Evolutionary conservation across 768 basidiomycete species (phyloP).

Genomic region (Suillus weaverae): DNA sequence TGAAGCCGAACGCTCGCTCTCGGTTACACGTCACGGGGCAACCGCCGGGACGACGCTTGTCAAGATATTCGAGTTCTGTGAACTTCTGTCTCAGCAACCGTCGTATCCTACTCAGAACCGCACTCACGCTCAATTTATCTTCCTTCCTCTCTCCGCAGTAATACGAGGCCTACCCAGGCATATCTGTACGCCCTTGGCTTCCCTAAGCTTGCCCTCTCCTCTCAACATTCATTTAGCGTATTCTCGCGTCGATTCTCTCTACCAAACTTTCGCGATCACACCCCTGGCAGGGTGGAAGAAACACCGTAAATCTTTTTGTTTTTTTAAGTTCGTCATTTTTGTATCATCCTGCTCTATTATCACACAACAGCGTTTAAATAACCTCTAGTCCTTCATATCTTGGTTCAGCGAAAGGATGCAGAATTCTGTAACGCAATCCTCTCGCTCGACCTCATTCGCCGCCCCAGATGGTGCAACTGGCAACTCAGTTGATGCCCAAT

Average conservation of each 20-base stretch:
- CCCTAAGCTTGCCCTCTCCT: background rate
- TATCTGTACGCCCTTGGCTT: background rate
- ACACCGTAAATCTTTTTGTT: background rate
- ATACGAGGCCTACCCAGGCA: background rate
- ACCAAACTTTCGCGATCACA: background rate
- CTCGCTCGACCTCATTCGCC: slow-evolving; percentile 16
- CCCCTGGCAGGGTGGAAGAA: slow-evolving; percentile 2
- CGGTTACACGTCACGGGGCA: slow-evolving; percentile 7
- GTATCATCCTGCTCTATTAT: background rate
- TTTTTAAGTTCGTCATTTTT: background rate
- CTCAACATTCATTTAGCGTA: background rate
- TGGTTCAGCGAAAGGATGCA: slow-evolving; percentile 22
- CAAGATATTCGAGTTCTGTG: slow-evolving; percentile 6
- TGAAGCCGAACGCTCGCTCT: background rate
- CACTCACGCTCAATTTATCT: background rate
- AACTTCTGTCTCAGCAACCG: slow-evolving; percentile 3
- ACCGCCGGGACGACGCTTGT: background rate
- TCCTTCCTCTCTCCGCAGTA: slow-evolving; percentile 6
- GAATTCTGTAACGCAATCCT: slow-evolving; percentile 22
- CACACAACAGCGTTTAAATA: slow-evolving; percentile 2
- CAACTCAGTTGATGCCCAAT: slow-evolving; percentile 15
- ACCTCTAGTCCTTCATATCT: slow-evolving; percentile 7
- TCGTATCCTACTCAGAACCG: slow-evolving; percentile 5
- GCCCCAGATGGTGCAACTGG: slow-evolving; percentile 11
- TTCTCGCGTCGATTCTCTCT: background rate